Evolutionary conservation across 768 basidiomycete species (phyloP), one percentile per base, ranked within the genome.

Genomic region (Boletus speciosus): DNA sequence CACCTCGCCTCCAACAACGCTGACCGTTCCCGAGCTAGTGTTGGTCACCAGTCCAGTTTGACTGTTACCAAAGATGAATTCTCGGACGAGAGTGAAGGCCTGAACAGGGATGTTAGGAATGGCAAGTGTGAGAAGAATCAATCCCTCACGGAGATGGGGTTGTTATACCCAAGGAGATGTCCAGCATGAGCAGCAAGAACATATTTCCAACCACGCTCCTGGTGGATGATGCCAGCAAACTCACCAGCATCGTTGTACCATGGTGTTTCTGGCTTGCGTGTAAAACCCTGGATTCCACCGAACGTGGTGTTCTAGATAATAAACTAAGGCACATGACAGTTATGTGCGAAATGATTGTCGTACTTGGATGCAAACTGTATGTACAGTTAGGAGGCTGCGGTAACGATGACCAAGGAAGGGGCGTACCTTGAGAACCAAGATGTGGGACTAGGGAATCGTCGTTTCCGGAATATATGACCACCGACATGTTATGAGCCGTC

Each of bases 401-500:
- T 29, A 29, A 29, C 29, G 29, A 29, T 29, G 29, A 9, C 1
- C 29, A 29, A 2, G 29, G 29, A 29, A 9, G 8, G 9, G 27
- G 52, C 76, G 10, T 64, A 85, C 85, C 70, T 76, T 88, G 84
- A 31, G 83, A 81, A 8, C 84, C 78, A 36, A 77, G 71, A 58
- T 86, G 85, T 2, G 84, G 70, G 51, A 86, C 73, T 9, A 86
- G 77, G 2, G 80, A 71, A 63, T 88, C 86, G 55, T 86, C 81
- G 60, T 87, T 88, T 6, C 85, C 86, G n/a, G 84, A 85, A 62
- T 74, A 86, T 19, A 87, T 66, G 10, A 86, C 67, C 16, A 86
- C 67, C 0, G 73, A 68, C 15, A 87, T 61, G 23, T 70, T 65
- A 6, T 76, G 76, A 2, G 71, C 72, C 0, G 83, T 76, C 19